These are phyloP conservation scores for Zygnema cylindricum DNA, from an alignment of 139 green algal species.

Conservation along the genomic window DNA sequence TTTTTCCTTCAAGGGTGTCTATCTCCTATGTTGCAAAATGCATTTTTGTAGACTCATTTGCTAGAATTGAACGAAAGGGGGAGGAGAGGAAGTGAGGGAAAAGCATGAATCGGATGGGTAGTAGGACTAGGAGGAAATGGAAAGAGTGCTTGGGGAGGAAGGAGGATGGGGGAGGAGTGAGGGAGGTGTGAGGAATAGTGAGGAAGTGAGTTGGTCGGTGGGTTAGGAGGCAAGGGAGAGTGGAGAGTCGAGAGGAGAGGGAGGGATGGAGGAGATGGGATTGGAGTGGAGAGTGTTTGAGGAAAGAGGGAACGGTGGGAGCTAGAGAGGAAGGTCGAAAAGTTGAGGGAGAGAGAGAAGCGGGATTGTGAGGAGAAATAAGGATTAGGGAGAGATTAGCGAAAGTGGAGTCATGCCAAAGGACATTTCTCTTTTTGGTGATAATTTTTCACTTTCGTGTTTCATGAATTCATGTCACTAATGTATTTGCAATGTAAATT, in stretches of 20 bases:
- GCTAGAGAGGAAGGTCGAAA: background rate
- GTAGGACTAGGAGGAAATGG: no score
- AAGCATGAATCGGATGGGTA: no score
- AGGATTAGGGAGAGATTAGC: background rate
- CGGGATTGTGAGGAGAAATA: no score
- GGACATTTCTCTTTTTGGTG: background rate
- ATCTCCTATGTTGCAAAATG: no score
- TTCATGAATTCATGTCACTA: background rate
- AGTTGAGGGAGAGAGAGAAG: no score
- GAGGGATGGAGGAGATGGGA: background rate
- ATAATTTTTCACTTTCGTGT: slow-evolving; percentile 3
- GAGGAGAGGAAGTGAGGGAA: no score
- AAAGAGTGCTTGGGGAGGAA: no score
- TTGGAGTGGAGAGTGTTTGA: background rate
- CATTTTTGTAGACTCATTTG: no score
- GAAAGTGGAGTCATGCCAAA: background rate
- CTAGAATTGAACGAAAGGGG: no score
- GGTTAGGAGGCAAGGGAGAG: no score
- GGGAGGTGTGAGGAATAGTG: background rate
- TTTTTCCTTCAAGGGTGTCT: no score
- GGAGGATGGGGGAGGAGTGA: no score
- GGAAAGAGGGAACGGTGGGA: background rate
- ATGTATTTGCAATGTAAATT: background rate
- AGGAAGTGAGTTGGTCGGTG: background rate
- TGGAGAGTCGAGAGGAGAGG: background rate